These are phyloP conservation scores for Talaromyces sp. DNA, from an alignment of 2,329 filamentous ascomycete species.

Conservation along the genomic window DNA sequence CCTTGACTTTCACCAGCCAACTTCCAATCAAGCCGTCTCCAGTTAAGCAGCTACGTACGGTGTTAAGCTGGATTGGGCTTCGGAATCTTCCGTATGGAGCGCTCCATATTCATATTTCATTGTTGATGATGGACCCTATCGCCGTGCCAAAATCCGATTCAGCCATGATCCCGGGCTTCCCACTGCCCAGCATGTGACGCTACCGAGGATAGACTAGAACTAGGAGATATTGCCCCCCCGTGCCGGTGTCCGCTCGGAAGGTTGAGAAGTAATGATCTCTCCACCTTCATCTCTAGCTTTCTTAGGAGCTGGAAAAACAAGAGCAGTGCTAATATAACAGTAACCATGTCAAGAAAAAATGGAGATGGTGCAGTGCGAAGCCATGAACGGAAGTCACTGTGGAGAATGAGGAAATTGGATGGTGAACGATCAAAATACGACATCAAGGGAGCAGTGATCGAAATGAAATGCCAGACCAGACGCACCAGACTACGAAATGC, in stretches of 20 bases:
- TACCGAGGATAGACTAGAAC: background rate
- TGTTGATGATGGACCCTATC: background rate
- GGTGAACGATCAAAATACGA: background rate
- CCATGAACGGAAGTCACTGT: background rate
- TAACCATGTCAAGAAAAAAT: background rate
- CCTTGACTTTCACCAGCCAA: background rate
- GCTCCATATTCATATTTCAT: background rate
- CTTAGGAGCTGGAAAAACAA: background rate
- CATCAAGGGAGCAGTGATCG: background rate
- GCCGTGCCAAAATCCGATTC: background rate
- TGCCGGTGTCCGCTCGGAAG: background rate
- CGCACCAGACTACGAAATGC: background rate
- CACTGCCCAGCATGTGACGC: slow-evolving; percentile 10
- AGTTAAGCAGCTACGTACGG: background rate
- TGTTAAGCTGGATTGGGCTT: background rate
- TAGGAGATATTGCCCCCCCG: background rate
- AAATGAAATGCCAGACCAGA: background rate
- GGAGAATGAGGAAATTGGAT: background rate
- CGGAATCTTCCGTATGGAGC: slow-evolving; percentile 4
- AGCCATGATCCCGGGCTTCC: background rate
- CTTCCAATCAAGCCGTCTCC: background rate
- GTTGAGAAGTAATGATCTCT: background rate
- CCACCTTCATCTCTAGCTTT: background rate
- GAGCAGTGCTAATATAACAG: background rate
- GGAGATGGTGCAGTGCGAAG: background rate